Percentiles rank a stretch among this genome's conserved stretches.
phyloP scores from a whole-genome alignment of 306 rosid genomes.

The Vicia sativa region DNA sequence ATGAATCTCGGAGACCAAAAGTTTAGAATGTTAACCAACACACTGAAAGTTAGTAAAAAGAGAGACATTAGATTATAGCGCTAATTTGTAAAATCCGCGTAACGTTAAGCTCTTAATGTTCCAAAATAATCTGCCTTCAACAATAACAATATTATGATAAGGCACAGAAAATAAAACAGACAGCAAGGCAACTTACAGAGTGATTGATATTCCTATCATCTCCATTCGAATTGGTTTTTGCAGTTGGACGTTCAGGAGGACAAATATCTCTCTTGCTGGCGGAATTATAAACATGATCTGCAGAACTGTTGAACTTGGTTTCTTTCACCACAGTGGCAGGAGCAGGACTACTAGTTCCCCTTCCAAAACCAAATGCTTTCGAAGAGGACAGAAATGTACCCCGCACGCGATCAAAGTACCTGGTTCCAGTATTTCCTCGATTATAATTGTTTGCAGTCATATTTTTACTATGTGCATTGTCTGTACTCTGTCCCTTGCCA shows the following conservation, averaged over 20 bases:
- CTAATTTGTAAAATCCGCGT: background rate
- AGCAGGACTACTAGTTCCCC: constrained; percentile 57
- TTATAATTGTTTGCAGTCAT: constrained; percentile 49
- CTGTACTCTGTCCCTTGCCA: constrained; percentile 59
- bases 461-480: constrained; percentile 61
- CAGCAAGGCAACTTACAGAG: constrained; percentile 64
- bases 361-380: constrained; percentile 90
- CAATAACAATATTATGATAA: constrained; percentile 11
- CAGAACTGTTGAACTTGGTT: constrained; percentile 58
- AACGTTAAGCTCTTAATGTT: constrained; percentile 3
- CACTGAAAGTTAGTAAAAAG: constrained; percentile 3
- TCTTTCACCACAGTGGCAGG: constrained; percentile 66
- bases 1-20: constrained; percentile 9
- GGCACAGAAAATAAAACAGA: constrained; percentile 20
- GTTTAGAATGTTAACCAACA: constrained; percentile 9
- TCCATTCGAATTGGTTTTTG: constrained; percentile 59
- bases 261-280: constrained; percentile 59
- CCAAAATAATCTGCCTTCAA: constrained; percentile 16
- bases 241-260: constrained; percentile 65
- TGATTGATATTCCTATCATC: constrained; percentile 69
- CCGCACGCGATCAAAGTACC: constrained; percentile 91
- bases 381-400: constrained; percentile 91
- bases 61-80: constrained; percentile 17
- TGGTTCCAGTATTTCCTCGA: constrained; percentile 73
- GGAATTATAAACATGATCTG: constrained; percentile 65